Conservation (phyloP, 225 moss, liverwort and hornwort species). For the Neckera pumila region DNA sequence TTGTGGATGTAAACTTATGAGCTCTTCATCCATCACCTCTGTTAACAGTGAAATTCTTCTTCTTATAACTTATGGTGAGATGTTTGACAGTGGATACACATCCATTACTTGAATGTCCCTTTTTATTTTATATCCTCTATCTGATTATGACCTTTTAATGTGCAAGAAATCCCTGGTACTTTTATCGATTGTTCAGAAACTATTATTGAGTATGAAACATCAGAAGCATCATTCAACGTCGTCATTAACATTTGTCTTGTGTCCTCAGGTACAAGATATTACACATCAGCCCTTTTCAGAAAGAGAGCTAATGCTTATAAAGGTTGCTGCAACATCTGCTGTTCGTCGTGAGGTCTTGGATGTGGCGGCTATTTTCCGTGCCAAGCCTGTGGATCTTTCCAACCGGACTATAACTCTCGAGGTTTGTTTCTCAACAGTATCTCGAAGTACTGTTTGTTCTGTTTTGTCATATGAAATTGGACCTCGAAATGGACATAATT, state of each 20-base stretch:
- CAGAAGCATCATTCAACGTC: not conserved
- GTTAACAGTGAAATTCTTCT: not conserved
- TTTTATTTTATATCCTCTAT: not conserved
- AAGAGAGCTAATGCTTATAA: conserved; percentile 92
- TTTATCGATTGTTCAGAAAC: not conserved
- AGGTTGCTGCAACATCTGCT: conserved; percentile 52
- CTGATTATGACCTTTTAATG: not conserved
- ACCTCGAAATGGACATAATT: not conserved
- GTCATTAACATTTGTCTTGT: not conserved
- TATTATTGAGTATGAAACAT: not conserved
- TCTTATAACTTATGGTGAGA: not conserved
- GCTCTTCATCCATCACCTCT: not conserved
- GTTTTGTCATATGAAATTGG: not conserved
- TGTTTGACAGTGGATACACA: not conserved
- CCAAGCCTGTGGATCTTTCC: conserved; percentile 88
- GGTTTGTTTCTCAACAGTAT: conserved; percentile 10
- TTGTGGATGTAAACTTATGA: not conserved
- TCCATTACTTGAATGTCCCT: not conserved
- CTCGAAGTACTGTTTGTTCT: not conserved
- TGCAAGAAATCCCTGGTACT: not conserved
- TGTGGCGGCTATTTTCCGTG: conserved; percentile 87
- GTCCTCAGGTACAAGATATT: conserved; percentile 76
- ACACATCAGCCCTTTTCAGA: conserved; percentile 73
- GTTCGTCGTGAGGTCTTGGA: conserved; percentile 77
- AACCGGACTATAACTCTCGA: conserved; percentile 83